Evolutionary conservation across 805 yeast species (phyloP).

Genomic region (Lachancea cidri): DNA sequence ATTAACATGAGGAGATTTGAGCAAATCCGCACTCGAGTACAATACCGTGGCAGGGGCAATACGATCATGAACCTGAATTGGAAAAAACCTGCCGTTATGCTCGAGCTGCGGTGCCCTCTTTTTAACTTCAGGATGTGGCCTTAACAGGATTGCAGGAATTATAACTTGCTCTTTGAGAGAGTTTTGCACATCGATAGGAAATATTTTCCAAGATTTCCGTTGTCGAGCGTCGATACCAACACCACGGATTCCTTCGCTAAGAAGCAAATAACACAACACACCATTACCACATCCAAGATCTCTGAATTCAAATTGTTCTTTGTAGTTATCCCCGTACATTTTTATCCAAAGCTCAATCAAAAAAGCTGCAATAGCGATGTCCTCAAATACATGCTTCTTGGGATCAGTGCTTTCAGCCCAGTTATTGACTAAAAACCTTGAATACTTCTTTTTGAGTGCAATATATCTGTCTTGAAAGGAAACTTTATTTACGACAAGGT

Average conservation of each 20-base stretch:
- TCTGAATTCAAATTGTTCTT: constrained; percentile 51
- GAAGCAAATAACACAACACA: constrained; percentile 65
- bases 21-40: constrained; percentile 35
- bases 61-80: constrained; percentile 36
- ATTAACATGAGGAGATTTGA: constrained; percentile 51
- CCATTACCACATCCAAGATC: constrained; percentile 98
- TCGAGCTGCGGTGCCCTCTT: constrained; percentile 47
- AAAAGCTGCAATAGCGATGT: constrained; percentile 91
- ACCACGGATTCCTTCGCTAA: constrained; percentile 77
- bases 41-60: constrained; percentile 41
- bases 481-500: constrained; percentile 74
- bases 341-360: constrained; percentile 78
- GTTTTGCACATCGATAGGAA: constrained; percentile 58
- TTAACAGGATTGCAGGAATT: constrained; percentile 67
- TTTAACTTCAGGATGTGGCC: constrained; percentile 62
- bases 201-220: constrained; percentile 80
- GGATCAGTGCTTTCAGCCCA: constrained; percentile 98
- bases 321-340: constrained; percentile 37
- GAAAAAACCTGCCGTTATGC: constrained; percentile 54
- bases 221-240: constrained; percentile 85
- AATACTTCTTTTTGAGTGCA: constrained; percentile 73
- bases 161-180: constrained; percentile 70
- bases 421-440: constrained; percentile 62
- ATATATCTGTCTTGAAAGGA: constrained; percentile 81
- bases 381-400: constrained; percentile 92